These are phyloP conservation scores for Exophiala calicioides DNA, from an alignment of 2,329 filamentous ascomycete genomes.

Conservation along the genomic window DNA sequence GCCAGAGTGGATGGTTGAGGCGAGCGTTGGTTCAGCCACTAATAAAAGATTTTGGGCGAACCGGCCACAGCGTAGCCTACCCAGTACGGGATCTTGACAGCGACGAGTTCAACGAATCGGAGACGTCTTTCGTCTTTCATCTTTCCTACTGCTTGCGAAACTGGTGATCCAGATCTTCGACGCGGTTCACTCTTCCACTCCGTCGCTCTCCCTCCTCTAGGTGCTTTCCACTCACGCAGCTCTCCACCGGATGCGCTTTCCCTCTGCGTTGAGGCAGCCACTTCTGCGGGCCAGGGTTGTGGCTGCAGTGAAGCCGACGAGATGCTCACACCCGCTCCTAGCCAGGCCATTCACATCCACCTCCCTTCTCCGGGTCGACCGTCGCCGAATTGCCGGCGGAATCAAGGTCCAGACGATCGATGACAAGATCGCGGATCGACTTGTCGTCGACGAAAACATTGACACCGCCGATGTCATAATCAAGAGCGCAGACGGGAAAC, in stretches of 20 bases:
- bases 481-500: slow-evolving; percentile 21
- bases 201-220: neutral
- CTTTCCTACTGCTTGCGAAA: too few relatives aligned
- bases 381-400: slow-evolving; percentile 13
- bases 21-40: too few relatives aligned
- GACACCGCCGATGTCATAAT: slow-evolving; percentile 21
- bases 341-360: slow-evolving; percentile 5
- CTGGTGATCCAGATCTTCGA: too few relatives aligned
- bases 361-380: slow-evolving; percentile 4
- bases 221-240: neutral
- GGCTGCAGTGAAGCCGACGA: slow-evolving; percentile 1
- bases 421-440: slow-evolving; percentile 24
- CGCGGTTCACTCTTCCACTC: neutral
- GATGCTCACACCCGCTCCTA: neutral
- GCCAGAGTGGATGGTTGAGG: too few relatives aligned
- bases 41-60: too few relatives aligned
- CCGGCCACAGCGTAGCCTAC: too few relatives aligned
- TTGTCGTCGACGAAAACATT: slow-evolving; percentile 28
- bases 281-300: slow-evolving; percentile 13
- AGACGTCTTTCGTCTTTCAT: too few relatives aligned
- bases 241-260: slow-evolving; percentile 16
- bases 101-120: too few relatives aligned
- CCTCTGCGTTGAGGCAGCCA: slow-evolving; percentile 10
- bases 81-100: too few relatives aligned
- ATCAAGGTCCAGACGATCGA: slow-evolving; percentile 24